A percentile compares a stretch with the other conserved stretches of the same genome.
Evolutionary conservation across 768 basidiomycete genomes (phyloP).

Genomic region (Xerocomellus dryophilus): DNA sequence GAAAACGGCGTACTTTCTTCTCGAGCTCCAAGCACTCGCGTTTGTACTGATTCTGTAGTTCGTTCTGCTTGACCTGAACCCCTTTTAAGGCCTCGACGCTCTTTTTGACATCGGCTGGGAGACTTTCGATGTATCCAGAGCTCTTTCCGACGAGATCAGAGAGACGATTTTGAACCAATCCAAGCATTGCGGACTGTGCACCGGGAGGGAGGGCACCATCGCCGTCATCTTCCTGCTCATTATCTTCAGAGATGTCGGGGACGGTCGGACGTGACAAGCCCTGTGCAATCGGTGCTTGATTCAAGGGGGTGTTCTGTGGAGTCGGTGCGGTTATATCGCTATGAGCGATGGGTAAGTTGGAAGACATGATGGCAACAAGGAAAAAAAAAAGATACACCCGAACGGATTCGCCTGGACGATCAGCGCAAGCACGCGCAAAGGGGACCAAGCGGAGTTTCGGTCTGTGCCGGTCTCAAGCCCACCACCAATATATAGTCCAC

Average conservation of each 20-base stretch:
- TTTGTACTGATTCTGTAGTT: constrained; percentile 89
- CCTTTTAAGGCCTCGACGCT: constrained; percentile 92
- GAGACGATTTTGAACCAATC: constrained; percentile 87
- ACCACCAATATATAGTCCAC: too few species aligned
- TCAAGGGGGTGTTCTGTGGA: constrained; percentile 89
- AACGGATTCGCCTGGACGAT: constrained; percentile 21
- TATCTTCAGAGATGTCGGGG: constrained; percentile 83
- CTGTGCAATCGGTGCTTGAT: constrained; percentile 71
- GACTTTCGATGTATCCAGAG: constrained; percentile 90
- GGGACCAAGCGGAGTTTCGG: constrained; percentile 37
- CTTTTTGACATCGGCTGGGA: constrained; percentile 77
- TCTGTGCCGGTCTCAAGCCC: constrained; percentile 20
- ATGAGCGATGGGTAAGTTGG: constrained; percentile 60
- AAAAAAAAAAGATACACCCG: constrained; percentile 24
- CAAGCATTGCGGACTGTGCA: constrained; percentile 67
- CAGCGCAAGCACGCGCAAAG: constrained; percentile 23
- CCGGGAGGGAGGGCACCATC: constrained; percentile 42
- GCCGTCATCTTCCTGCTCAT: constrained; percentile 64
- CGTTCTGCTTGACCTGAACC: constrained; percentile 86
- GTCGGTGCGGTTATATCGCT: constrained; percentile 80
- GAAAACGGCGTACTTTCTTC: constrained; percentile 68
- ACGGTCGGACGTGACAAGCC: constrained; percentile 86
- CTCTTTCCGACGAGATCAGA: constrained; percentile 83
- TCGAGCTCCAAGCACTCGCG: constrained; percentile 92
- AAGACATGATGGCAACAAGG: constrained; percentile 52